A percentile compares a stretch with the other conserved stretches of the same genome.
These are phyloP conservation scores for Fusarium pseudocircinatum DNA, from an alignment of 2,329 filamentous ascomycete species.

Conservation along the genomic window DNA sequence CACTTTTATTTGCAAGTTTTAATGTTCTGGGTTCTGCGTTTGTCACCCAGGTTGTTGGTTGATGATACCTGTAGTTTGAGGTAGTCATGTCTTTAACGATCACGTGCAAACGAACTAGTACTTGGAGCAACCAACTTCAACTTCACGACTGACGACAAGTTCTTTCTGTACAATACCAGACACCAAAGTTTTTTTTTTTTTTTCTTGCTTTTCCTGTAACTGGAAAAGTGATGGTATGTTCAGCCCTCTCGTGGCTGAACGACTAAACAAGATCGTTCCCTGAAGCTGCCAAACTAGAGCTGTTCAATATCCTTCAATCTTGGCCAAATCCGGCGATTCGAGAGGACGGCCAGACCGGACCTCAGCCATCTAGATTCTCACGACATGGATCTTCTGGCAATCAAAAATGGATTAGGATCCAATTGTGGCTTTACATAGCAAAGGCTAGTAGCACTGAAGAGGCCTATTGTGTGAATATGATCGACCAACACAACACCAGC, in stretches of 20 bases:
- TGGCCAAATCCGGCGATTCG: conserved; percentile 32
- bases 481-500: conserved; percentile 4
- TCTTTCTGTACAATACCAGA: background rate
- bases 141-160: background rate
- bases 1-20: background rate
- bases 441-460: background rate
- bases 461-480: background rate
- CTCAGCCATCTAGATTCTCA: conserved; percentile 16
- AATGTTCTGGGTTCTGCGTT: background rate
- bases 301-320: conserved; percentile 12
- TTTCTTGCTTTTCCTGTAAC: background rate
- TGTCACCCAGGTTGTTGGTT: background rate
- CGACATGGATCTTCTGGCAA: background rate
- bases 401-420: background rate
- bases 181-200: background rate
- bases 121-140: background rate
- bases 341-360: conserved; percentile 17
- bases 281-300: conserved; percentile 10
- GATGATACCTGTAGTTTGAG: background rate
- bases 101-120: conserved; percentile 10
- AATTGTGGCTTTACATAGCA: background rate
- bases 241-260: background rate
- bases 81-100: background rate
- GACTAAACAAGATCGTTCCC: background rate
- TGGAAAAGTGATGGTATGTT: background rate